Evolutionary conservation across 805 yeast genomes (phyloP), one percentile per base, ranked within the genome.

Genomic region (Kregervanrija fluxuum): DNA sequence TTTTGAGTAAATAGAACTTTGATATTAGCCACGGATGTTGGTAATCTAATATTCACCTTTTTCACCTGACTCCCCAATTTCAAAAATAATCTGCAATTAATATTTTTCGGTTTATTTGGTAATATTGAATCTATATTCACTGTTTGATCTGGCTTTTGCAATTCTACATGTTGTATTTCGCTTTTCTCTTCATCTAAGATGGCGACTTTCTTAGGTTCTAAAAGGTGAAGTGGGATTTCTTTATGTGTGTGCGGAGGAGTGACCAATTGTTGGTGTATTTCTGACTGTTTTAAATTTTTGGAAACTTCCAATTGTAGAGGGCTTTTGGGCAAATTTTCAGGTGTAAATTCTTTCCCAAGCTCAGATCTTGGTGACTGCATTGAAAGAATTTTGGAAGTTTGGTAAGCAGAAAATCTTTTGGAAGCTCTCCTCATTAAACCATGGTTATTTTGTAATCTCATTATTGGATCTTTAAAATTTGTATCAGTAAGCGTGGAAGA

Each of bases 371-470:
- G 46, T 11, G 49, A 41, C 17, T 49, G 41, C 64, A 61, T 59
- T 5, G 61, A 59, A 4, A 59, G 48, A 4, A 60, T 60, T 40
- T 60, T 58, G 12, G 58, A 51, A 0, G 62, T 59, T 57, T 91
- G 98, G 49, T 90, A 91, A 0, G 97, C 96, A 5, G 96, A 88
- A 59, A 84, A 91, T 44, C 99, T 70, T 54, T 91, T 83, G 0
- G 97, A 90, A 0, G 98, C 99, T 49, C 96, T 75, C 53, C 99
- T 75, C 67, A 84, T 95, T 31, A 93, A 68, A 3, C 86, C 83
- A 40, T 85, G 86, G 3, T 90, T 87, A 38, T 82, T 80, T 56
- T 91, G 96, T 9, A 91, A 69, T 53, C 85, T 86, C 0, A 80
- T 70, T 30, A 90, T 68, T 0, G 96, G 88, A 53, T 83, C 88